Conservation (phyloP, 495 filamentous ascomycete genomes). For the Aspergillus kassunensis region DNA sequence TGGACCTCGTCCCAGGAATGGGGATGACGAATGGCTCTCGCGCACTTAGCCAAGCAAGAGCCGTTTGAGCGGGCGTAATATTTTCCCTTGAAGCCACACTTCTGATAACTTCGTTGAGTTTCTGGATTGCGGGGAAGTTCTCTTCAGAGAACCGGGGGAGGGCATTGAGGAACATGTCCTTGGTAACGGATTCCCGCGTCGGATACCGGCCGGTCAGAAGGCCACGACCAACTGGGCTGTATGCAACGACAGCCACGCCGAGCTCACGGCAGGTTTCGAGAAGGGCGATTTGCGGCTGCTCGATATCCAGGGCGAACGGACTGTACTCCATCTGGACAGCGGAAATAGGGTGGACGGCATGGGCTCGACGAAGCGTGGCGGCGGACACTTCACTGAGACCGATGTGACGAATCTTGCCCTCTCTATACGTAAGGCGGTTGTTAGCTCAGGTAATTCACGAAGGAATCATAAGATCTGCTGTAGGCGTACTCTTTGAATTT, state of each 20-base stretch:
- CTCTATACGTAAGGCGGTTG: neutral
- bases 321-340: conserved; percentile 65
- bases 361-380: conserved; percentile 56
- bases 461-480: no score
- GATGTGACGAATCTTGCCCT: conserved; percentile 57
- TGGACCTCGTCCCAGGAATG: neutral
- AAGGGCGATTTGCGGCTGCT: conserved; percentile 44
- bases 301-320: conserved; percentile 56
- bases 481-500: conserved; percentile 43
- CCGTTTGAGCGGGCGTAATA: neutral
- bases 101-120: neutral
- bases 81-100: neutral
- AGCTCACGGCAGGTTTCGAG: conserved; percentile 59
- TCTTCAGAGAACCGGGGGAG: neutral
- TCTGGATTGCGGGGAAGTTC: neutral
- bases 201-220: conserved; percentile 48
- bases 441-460: neutral
- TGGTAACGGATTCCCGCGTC: conserved; percentile 43
- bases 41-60: neutral
- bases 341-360: conserved; percentile 55
- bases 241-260: conserved; percentile 57
- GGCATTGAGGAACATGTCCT: conserved; percentile 2
- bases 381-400: conserved; percentile 58
- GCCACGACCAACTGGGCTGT: conserved; percentile 58
- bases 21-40: neutral